Conservation (phyloP, 768 basidiomycete genomes). For the Mycena albidolilacea region DNA sequence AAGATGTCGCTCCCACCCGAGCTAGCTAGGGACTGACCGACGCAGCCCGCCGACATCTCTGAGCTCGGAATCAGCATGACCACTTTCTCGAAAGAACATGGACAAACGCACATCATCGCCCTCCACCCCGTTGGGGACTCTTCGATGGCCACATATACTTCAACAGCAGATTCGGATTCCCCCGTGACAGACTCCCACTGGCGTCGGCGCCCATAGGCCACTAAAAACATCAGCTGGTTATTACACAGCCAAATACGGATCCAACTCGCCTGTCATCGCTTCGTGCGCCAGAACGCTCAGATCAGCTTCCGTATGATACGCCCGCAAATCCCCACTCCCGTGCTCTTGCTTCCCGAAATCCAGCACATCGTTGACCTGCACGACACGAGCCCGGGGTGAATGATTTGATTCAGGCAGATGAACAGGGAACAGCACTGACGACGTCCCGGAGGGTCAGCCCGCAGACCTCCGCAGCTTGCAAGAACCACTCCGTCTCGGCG, state of each 20-base stretch:
- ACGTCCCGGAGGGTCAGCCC: slow-evolving; percentile 27
- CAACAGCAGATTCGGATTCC: slow-evolving; percentile 12
- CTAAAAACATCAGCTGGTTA: background rate
- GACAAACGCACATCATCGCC: slow-evolving; percentile 14
- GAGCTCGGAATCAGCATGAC: background rate
- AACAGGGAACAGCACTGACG: background rate
- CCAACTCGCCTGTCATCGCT: slow-evolving; percentile 7
- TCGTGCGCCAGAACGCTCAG: slow-evolving; percentile 20
- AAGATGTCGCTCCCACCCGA: background rate
- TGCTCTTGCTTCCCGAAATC: slow-evolving; percentile 31
- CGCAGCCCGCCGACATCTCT: slow-evolving; percentile 27
- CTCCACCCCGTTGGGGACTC: slow-evolving; percentile 27
- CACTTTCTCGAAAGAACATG: background rate
- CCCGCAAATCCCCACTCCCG: slow-evolving; percentile 7
- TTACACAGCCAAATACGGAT: background rate
- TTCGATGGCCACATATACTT: slow-evolving; percentile 22
- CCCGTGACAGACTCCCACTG: slow-evolving; percentile 25
- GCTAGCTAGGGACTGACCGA: background rate
- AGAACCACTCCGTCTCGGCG: slow-evolving; percentile 18
- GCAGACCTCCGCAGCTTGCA: slow-evolving; percentile 27
- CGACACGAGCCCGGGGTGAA: background rate
- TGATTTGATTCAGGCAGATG: too few species aligned
- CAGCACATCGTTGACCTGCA: slow-evolving; percentile 23
- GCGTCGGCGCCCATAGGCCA: slow-evolving; percentile 26
- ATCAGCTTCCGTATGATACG: slow-evolving; percentile 22